Base-by-base conservation (phyloP, 2,329 filamentous ascomycete species). In the Ascochyta viciae-villosae region DNA sequence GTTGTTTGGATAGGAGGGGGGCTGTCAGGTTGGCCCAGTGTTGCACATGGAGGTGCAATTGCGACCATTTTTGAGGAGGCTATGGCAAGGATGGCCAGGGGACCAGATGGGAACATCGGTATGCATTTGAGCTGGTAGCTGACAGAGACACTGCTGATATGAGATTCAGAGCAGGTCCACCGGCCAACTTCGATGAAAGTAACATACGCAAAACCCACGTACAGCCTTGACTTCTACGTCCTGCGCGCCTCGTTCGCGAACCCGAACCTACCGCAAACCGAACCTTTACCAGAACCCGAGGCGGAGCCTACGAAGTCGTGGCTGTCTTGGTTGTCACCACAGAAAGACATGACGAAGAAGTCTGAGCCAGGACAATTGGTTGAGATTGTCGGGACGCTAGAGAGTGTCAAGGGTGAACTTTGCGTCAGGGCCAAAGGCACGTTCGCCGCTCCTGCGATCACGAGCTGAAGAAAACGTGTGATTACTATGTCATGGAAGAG, bases 21-120 rank as follows among this genome's bases (percentile, higher is more conserved):
- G 1, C 70, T 89, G 19, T 79, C 82, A 43, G 89, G 90, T 4
- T 93, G 89, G 88, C 89, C 89, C 1, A 83, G 84, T 12, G 80
- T 90, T 37, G 85, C 87, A 47, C 90, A 94, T 76, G 90, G 90
- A 51, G 90, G 90, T 13, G 80, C 83, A 6, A 80, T 90, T 44
- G 88, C 87, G 7, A 91, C 87, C 0, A 73, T 90, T 3, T 75
- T 92, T 34, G 85, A 90, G 71, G 90, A 92, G 77, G 84, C 82
- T 47, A 80, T 91, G 58, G 86, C 86, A n/a, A 80, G 88, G 39
- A 87, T 85, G 82, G 84, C 65, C 76, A 88, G 62, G 83, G 86
- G 67, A 79, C 87, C 38, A 0, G 61, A 65, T 41, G 64, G 60
- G 0, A 43, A 60, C 35, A 51, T 75, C 27, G 70, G 73, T 74